A percentile compares a stretch with the other conserved stretches of the same genome.
Conservation (phyloP, 768 basidiomycete species). For the Plicaturopsis crispa region DNA sequence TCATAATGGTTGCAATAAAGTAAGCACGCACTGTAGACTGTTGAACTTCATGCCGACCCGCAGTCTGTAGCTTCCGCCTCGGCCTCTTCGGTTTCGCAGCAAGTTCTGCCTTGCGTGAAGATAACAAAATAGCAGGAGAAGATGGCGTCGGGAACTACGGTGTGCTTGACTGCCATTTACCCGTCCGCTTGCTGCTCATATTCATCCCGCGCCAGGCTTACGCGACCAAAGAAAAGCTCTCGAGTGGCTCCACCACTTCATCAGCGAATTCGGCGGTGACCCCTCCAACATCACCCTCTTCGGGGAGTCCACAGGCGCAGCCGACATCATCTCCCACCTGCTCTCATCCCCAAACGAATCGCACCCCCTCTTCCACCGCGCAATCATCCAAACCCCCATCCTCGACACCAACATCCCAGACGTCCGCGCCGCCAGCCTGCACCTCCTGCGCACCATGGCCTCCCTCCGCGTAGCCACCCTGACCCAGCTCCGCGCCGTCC, state of each 20-base stretch:
- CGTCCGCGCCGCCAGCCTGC: conserved; percentile 53
- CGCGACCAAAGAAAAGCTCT: conserved; percentile 59
- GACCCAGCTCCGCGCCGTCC: conserved; percentile 55
- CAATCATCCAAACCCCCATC: conserved; percentile 68
- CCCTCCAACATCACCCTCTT: conserved; percentile 37
- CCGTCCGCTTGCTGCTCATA: conserved; percentile 6
- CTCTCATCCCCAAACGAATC: conserved; percentile 56
- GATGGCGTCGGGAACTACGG: conserved; percentile 77
- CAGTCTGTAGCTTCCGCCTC: conserved; percentile 53
- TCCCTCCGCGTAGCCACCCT: conserved; percentile 44
- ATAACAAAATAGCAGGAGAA: conserved; percentile 57
- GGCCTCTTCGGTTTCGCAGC: conserved; percentile 76
- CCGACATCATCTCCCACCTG: conserved; percentile 55
- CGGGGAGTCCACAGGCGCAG: conserved; percentile 33
- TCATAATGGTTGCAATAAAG: conserved; percentile 74
- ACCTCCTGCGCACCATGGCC: conserved; percentile 57
- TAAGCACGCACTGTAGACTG: conserved; percentile 25
- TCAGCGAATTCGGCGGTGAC: conserved; percentile 62
- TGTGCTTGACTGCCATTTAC: conserved; percentile 18
- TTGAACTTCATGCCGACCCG: not conserved
- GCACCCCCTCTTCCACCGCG: conserved; percentile 59
- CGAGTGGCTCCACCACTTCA: conserved; percentile 55
- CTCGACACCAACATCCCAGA: conserved; percentile 57
- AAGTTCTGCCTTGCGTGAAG: conserved; percentile 54
- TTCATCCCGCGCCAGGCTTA: conserved; percentile 33